Conservation (phyloP, 306 rosid genomes). For the Sophora flavescens region DNA sequence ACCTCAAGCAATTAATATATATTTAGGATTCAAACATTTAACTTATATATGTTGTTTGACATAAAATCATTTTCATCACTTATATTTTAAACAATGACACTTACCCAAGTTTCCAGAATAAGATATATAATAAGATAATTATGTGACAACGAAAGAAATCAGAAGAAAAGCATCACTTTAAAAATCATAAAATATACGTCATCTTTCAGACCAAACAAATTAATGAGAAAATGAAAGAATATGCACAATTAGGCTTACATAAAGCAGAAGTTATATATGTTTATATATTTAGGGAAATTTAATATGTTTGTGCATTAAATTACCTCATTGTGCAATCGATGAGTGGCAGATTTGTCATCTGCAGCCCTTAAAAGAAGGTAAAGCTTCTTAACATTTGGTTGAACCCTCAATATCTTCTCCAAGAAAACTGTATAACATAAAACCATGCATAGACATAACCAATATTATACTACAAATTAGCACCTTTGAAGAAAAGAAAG, state of each 20-base stretch:
- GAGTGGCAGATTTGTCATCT: conserved; percentile 60
- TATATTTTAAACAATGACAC: no score
- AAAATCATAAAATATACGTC: no score
- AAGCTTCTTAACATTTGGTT: conserved; percentile 80
- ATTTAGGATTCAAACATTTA: no score
- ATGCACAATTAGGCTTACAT: not conserved
- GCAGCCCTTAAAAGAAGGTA: conserved; percentile 76
- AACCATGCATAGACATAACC: conserved; percentile 5
- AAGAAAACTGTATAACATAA: conserved; percentile 66
- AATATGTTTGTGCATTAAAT: not conserved
- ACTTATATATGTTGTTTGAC: no score
- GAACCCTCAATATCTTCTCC: conserved; percentile 84
- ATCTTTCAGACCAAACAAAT: not conserved
- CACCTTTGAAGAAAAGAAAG: not conserved
- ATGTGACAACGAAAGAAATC: not conserved
- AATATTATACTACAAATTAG: not conserved
- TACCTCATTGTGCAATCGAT: conserved; percentile 75
- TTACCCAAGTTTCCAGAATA: no score
- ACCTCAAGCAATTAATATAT: no score
- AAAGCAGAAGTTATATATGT: not conserved
- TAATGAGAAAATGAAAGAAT: not conserved
- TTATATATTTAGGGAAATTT: no score
- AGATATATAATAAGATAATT: no score
- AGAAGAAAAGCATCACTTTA: no score
- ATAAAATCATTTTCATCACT: no score